Base-by-base conservation (phyloP, 495 filamentous ascomycete species). In the Symbiotaphrina buchneri region DNA sequence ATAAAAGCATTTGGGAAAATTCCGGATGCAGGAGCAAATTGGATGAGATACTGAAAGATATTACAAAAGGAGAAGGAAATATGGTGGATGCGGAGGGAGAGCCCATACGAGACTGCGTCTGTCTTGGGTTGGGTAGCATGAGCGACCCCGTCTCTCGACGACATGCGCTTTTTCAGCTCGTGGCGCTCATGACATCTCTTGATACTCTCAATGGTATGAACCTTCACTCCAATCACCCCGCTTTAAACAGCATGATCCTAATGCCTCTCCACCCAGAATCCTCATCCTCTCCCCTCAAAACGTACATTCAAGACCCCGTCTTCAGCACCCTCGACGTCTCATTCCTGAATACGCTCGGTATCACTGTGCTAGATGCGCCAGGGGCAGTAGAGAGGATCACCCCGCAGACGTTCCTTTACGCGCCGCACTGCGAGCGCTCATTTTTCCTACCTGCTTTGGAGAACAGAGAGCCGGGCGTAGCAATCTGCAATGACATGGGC, bases 251-350 rank as follows among this genome's bases (percentile, higher is more conserved):
- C 10, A 18, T 10, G 28, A 14, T 10, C 28, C 8, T 8, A 14
- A n/a, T n/a, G n/a, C n/a, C n/a, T n/a, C n/a, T n/a, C n/a, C n/a
- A n/a, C n/a, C n/a, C n/a, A n/a, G n/a, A n/a, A n/a, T n/a, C n/a
- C n/a, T n/a, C n/a, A n/a, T n/a, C n/a, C n/a, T n/a, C n/a, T n/a
- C n/a, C n/a, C n/a, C n/a, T 45, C 18, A 46, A 48, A 18, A 51
- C 64, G 29, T 48, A 65, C 37, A 62, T 72, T 15, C 77, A 84
- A 52, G 77, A 84, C 29, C 77, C 77, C 5, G 41, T 63, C 39
- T 81, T 80, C 51, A 79, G 67, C 31, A 26, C 45, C 5, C 45
- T 60, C 5, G 77, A 84, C 41, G 56, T 52, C 16, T 39, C 46
- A 0, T 73, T 79, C 35, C 58, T 81, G 23, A 21, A 37, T 0